Conservation (phyloP, 139 green algal species). For the Dunaliella sp. region DNA sequence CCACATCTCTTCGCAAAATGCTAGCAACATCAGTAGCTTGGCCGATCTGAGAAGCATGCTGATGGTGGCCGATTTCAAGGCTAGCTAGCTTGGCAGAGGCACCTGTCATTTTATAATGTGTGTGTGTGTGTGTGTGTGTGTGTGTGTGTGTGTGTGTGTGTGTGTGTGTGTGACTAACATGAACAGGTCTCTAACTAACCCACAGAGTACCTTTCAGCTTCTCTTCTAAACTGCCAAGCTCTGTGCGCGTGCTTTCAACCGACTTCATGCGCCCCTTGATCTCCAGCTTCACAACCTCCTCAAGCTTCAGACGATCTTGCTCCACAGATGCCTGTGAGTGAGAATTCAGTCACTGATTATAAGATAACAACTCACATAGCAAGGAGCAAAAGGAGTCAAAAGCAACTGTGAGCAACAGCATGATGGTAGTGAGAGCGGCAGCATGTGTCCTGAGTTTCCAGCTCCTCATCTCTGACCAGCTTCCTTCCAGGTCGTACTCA, state of each 20-base stretch:
- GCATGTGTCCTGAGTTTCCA: too few relatives aligned
- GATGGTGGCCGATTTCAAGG: not conserved
- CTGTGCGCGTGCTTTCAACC: not conserved
- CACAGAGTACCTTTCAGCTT: not conserved
- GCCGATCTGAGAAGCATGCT: not conserved
- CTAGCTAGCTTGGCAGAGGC: not conserved
- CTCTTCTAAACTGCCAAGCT: not conserved
- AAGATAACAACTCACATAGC: too few relatives aligned
- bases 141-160: not conserved
- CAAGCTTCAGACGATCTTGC: slow-evolving; percentile 40
- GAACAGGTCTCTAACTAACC: too few relatives aligned
- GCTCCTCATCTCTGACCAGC: too few relatives aligned
- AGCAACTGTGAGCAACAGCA: too few relatives aligned
- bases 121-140: too few relatives aligned
- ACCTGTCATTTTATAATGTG: not conserved
- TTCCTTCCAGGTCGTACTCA: too few relatives aligned
- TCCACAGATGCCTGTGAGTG: slow-evolving; percentile 45
- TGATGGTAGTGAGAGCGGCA: too few relatives aligned
- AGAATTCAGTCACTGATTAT: too few relatives aligned
- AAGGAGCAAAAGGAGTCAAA: too few relatives aligned
- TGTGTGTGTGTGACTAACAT: too few relatives aligned
- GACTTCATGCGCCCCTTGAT: slow-evolving; percentile 31
- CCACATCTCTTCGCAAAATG: not conserved
- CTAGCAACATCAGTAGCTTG: not conserved
- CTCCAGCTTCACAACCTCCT: slow-evolving; percentile 54